phyloP scores from a whole-genome alignment of 2,329 filamentous ascomycete genomes.

The Neocucurbitaria cava region DNA sequence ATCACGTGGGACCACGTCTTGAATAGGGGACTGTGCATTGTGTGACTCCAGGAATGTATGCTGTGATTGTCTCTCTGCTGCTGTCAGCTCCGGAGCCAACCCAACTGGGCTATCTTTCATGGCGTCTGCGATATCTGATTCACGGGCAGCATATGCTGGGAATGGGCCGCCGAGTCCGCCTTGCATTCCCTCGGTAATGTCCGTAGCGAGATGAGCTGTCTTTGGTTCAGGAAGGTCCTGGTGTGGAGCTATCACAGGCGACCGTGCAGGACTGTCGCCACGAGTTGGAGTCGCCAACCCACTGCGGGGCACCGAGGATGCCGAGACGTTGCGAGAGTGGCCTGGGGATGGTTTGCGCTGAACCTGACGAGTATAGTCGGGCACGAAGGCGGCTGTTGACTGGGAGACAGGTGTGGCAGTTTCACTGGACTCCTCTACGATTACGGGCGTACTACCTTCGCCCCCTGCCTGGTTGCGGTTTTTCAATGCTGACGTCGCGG shows the following conservation, averaged over 20 bases:
- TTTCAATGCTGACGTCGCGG: conserved; percentile 47
- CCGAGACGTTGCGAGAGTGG: conserved; percentile 51
- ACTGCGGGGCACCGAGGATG: conserved; percentile 53
- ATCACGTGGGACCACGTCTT: conserved; percentile 38
- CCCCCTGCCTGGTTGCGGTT: conserved; percentile 48
- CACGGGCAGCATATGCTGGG: conserved; percentile 41
- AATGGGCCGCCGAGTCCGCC: conserved; percentile 33
- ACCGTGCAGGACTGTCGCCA: conserved; percentile 67
- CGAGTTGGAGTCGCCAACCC: conserved; percentile 65
- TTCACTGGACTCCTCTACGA: conserved; percentile 60
- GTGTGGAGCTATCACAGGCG: conserved; percentile 59
- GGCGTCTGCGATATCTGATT: conserved; percentile 47
- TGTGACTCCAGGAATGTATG: conserved; percentile 46
- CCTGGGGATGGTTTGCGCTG: conserved; percentile 46
- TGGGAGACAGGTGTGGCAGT: conserved; percentile 45
- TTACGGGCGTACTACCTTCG: conserved; percentile 58
- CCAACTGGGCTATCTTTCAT: conserved; percentile 30
- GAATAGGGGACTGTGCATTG: conserved; percentile 34
- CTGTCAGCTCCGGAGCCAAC: conserved; percentile 30
- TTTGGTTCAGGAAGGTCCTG: conserved; percentile 55
- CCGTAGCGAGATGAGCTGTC: conserved; percentile 55
- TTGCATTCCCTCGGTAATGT: conserved; percentile 33
- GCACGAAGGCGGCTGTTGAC: conserved; percentile 40
- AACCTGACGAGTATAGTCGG: conserved; percentile 36
- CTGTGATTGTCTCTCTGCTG: conserved; percentile 43